Evolutionary conservation across 169 alveolate genomes (phyloP).

Genomic region (Besnoitia besnoiti): DNA sequence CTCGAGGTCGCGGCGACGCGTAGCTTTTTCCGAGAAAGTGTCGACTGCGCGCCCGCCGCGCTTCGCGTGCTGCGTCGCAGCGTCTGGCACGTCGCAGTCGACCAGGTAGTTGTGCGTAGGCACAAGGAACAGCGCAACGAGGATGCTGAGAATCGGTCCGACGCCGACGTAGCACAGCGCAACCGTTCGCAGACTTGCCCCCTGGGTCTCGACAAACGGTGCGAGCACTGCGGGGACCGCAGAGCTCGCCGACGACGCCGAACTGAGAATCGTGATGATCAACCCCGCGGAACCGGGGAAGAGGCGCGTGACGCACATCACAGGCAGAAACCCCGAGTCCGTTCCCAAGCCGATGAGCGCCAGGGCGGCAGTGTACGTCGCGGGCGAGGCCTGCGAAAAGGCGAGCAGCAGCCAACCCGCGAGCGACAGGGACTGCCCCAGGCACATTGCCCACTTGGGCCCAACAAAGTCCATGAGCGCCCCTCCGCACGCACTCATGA

Average conservation of each 20-base stretch:
- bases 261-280: slow-evolving; percentile 33
- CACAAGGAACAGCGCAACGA: not conserved
- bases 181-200: not conserved
- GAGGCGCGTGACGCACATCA: slow-evolving; percentile 22
- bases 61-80: not conserved
- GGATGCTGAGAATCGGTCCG: not conserved
- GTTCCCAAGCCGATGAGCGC: slow-evolving; percentile 51
- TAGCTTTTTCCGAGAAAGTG: no score
- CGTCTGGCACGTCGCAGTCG: not conserved
- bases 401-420: slow-evolving; percentile 68
- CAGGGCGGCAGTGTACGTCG: not conserved
- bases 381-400: not conserved
- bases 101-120: not conserved
- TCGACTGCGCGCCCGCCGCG: no score
- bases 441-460: slow-evolving; percentile 68
- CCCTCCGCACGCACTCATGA: slow-evolving; percentile 72
- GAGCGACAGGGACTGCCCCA: slow-evolving; percentile 67
- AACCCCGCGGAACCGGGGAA: slow-evolving; percentile 49
- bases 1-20: not conserved
- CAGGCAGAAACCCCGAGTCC: slow-evolving; percentile 57
- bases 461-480: slow-evolving; percentile 71
- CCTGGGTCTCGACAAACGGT: not conserved
- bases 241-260: slow-evolving; percentile 55
- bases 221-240: slow-evolving; percentile 56
- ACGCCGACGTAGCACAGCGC: not conserved